Conservation (phyloP, 306 rosid genomes). For the Morella rubra region DNA sequence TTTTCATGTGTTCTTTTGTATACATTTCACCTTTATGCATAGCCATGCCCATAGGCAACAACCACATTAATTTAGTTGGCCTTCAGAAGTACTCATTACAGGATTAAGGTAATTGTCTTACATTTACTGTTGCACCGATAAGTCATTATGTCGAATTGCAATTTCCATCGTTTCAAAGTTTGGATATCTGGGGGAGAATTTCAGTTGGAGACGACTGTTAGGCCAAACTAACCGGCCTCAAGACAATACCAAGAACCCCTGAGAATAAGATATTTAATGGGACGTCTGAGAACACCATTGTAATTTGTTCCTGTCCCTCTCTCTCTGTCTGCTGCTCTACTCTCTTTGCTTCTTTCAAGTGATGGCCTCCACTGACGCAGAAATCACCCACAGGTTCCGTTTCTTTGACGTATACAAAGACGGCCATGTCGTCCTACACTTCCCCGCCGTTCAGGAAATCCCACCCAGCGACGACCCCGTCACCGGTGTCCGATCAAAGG, state of each 20-base stretch:
- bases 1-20: too few species aligned
- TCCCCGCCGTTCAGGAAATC: not conserved
- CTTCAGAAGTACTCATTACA: too few species aligned
- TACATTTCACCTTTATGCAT: too few species aligned
- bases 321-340: not conserved
- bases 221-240: not conserved
- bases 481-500: conserved; percentile 8
- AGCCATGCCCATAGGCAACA: too few species aligned
- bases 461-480: conserved; percentile 11
- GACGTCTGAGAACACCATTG: not conserved
- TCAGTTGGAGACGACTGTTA: not conserved
- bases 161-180: not conserved
- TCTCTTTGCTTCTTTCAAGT: not conserved
- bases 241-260: too few species aligned
- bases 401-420: conserved; percentile 1
- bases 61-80: too few species aligned
- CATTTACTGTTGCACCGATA: not conserved
- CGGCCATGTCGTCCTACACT: not conserved
- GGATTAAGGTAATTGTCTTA: too few species aligned
- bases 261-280: too few species aligned
- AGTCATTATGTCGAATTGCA: not conserved
- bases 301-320: not conserved
- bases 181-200: not conserved
- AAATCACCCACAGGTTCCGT: not conserved
- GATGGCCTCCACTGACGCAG: conserved; percentile 1